phyloP scores from a whole-genome alignment of 2,329 filamentous ascomycete genomes.

The Fusarium circinatum region DNA sequence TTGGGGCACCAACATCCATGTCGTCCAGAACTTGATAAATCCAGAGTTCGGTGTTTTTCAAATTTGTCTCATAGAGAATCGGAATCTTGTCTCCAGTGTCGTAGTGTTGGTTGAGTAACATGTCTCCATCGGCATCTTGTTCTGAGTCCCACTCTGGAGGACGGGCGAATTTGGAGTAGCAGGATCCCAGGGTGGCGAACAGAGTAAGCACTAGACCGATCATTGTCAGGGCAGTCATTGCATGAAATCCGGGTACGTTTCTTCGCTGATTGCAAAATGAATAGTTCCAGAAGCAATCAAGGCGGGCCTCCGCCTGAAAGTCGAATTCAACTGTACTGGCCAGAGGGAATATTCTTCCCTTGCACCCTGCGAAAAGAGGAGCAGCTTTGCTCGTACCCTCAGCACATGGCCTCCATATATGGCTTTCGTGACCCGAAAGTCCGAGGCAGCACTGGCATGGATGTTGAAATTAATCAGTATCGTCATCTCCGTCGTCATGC shows the following conservation, averaged over 20 bases:
- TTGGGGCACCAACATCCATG: background rate
- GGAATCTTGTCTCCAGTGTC: background rate
- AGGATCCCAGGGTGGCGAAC: background rate
- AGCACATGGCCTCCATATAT: background rate
- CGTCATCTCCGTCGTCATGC: background rate
- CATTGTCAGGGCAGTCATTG: background rate
- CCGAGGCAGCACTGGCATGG: background rate
- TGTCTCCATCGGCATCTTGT: background rate
- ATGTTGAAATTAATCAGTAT: background rate
- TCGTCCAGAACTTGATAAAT: background rate
- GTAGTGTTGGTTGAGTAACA: background rate
- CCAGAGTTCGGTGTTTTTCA: background rate
- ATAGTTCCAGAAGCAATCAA: background rate
- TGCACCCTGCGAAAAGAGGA: background rate
- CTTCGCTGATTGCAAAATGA: background rate
- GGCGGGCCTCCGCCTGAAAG: background rate
- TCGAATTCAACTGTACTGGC: background rate
- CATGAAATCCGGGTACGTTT: too few species aligned
- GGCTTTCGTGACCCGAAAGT: background rate
- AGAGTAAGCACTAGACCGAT: background rate
- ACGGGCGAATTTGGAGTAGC: background rate
- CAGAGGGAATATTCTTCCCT: background rate
- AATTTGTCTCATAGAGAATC: background rate
- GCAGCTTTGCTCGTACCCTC: background rate
- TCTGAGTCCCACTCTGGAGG: background rate